Evolutionary conservation across 768 basidiomycete species (phyloP), one percentile per base, ranked within the genome.

Genomic region (Hericium erinaceus): DNA sequence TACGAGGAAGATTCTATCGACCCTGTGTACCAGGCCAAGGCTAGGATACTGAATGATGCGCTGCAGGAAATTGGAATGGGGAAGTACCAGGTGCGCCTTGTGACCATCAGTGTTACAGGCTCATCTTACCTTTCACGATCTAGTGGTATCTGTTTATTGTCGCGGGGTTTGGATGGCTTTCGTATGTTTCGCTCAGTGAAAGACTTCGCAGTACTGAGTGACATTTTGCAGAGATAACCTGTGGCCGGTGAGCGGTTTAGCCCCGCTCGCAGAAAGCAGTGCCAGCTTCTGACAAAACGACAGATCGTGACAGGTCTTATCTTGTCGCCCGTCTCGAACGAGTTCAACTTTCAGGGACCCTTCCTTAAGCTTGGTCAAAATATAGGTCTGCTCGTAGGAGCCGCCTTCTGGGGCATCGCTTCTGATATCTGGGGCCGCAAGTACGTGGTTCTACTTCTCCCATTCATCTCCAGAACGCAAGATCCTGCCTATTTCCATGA

Each of bases 81-180:
- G 6, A 75, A 67, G 60, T 82, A 81, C 58, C 80, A 81, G 73
- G 78, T 75, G 51, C 16, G 71, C 57, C 16, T 48, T 33, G 33
- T 33, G 33, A 33, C 33, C 9, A 33, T 6, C 33, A 33, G 33
- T 6, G 8, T 10, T 10, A 33, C 7, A 7, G 9, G 33, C 33
- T 33, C 33, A 10, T 8, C 33, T 33, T 16, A 24, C 54, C 11
- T n/a, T 5, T 26, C 12, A 9, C 20, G 1, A 24, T 16, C 52
- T 58, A 86, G 84, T 84, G 81, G 73, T 70, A 73, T 58, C 67
- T 88, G 49, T 87, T 88, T 67, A 33, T 82, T 58, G 80, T 86
- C 28, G 76, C 84, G 9, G 86, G 85, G 1, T 87, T 89, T 69
- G 86, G 86, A 40, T 88, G 85, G 85, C 75, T 87, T 58, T 82